Evolutionary conservation across 768 basidiomycete genomes (phyloP), one percentile per base, ranked within the genome.

Genomic region (Ephemerocybe angulata): DNA sequence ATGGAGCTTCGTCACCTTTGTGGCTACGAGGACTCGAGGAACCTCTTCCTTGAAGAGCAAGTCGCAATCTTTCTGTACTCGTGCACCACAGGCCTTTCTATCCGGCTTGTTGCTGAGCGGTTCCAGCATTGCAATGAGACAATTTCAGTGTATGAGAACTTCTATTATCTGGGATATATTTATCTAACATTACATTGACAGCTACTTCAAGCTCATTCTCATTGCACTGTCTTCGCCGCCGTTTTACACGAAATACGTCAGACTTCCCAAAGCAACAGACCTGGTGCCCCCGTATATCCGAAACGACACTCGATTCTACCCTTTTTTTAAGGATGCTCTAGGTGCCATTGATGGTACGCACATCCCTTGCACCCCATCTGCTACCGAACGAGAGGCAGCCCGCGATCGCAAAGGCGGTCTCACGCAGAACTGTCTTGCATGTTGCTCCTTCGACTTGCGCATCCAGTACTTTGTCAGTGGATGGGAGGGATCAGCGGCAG

Each of bases 401-500:
- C 54, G 56, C 2, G 67, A 69, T 59, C 55, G 60, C 15, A 72
- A 73, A 53, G 72, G 70, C 4, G 42, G 52, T 22, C 38, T 76
- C 2, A 62, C 73, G 2, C 73, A 72, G 47, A 78, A 78, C 53
- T 63, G 64, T 8, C 64, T 79, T 12, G 71, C 72, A 13, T 63
- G 53, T 5, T 71, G 66, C 19, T 57, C 59, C 0, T 76, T 75
- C 46, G 47, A 63, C 29, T 50, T 76, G 27, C 22, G 41, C 1
- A 74, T 77, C 49, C 55, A 59, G 4, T 78, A 76, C 59, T 31
- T 72, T 5, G 60, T 72, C 8, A 70, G 64, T 53, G 70, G 74
- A 3, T 76, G 73, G 73, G 76, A 78, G 28, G 76, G 75, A 4
- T 68, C 67, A 47, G 64, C 67, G 1, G 59, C 72, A 6, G 71